Evolutionary conservation across 768 basidiomycete genomes (phyloP).

Genomic region (Rhizopogon sp.): DNA sequence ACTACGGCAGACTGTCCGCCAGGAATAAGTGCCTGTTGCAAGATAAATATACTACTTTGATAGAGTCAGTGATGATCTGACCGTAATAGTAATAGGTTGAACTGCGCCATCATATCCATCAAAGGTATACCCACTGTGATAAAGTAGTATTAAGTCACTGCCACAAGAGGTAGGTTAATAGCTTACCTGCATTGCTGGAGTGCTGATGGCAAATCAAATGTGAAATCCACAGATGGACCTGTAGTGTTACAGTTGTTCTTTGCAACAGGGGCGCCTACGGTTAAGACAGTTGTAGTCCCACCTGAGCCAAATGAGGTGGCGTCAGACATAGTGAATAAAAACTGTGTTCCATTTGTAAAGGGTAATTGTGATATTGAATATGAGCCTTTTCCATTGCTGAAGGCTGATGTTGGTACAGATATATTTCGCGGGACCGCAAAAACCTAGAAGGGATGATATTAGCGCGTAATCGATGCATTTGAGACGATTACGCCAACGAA

Average conservation of each 20-base stretch:
- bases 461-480: neutral
- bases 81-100: slow-evolving; percentile 52
- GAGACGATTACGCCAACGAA: slow-evolving; percentile 18
- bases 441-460: slow-evolving; percentile 30
- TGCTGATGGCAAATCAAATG: slow-evolving; percentile 45
- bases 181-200: slow-evolving; percentile 60
- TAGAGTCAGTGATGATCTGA: slow-evolving; percentile 19
- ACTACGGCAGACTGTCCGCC: slow-evolving; percentile 49
- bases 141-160: slow-evolving; percentile 3
- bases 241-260: slow-evolving; percentile 43
- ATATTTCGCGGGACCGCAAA: slow-evolving; percentile 51
- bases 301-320: slow-evolving; percentile 64
- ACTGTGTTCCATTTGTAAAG: slow-evolving; percentile 30
- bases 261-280: slow-evolving; percentile 42
- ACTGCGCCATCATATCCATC: slow-evolving; percentile 38
- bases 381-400: slow-evolving; percentile 48
- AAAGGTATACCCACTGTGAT: slow-evolving; percentile 41
- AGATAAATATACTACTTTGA: neutral
- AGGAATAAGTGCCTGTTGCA: slow-evolving; percentile 54
- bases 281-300: slow-evolving; percentile 46
- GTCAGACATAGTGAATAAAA: slow-evolving; percentile 69
- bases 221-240: slow-evolving; percentile 38
- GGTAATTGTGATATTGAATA: slow-evolving; percentile 42
- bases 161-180: neutral
- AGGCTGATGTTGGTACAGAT: slow-evolving; percentile 50